These are phyloP conservation scores for Hanseniaspora meyeri DNA, from an alignment of 805 yeast genomes.

Conservation along the genomic window DNA sequence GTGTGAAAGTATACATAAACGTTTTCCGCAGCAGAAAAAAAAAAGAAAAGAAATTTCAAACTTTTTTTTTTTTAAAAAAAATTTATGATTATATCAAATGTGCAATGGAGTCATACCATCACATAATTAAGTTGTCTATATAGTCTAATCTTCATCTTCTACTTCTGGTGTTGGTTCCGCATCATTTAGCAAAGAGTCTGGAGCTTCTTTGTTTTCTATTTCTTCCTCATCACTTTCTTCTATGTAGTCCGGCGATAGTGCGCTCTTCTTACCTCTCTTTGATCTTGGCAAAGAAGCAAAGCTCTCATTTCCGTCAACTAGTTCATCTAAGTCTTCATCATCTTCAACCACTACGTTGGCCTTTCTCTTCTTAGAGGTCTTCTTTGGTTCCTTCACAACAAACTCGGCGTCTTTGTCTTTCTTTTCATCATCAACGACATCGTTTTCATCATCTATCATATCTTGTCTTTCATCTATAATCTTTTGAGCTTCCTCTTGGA, in stretches of 20 bases:
- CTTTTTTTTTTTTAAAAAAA: neutral
- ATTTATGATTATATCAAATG: neutral
- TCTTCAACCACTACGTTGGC: conserved; percentile 40
- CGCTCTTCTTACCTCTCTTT: conserved; percentile 22
- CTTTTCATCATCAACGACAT: conserved; percentile 30
- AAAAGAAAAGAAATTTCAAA: neutral
- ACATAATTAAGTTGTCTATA: conserved; percentile 15
- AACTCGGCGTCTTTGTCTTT: conserved; percentile 29
- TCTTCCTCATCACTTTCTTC: conserved; percentile 34
- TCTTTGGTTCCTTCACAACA: conserved; percentile 21
- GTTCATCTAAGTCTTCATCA: conserved; percentile 25
- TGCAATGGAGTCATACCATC: conserved; percentile 8
- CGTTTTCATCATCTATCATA: conserved; percentile 30
- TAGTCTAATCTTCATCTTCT: conserved; percentile 15
- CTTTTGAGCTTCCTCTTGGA: conserved; percentile 47
- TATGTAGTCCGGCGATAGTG: conserved; percentile 30
- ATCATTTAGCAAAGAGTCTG: conserved; percentile 10
- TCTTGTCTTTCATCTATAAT: conserved; percentile 46
- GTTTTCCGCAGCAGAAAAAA: neutral
- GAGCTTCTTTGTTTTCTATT: conserved; percentile 16
- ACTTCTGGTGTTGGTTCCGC: conserved; percentile 19
- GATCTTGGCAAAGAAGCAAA: conserved; percentile 17
- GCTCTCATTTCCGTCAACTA: neutral
- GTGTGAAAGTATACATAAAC: neutral
- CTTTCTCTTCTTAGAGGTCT: conserved; percentile 29